Percentiles rank a stretch among this genome's conserved stretches.
Evolutionary conservation across 805 yeast genomes (phyloP).

Genomic region (Scheffersomyces amazonensis): DNA sequence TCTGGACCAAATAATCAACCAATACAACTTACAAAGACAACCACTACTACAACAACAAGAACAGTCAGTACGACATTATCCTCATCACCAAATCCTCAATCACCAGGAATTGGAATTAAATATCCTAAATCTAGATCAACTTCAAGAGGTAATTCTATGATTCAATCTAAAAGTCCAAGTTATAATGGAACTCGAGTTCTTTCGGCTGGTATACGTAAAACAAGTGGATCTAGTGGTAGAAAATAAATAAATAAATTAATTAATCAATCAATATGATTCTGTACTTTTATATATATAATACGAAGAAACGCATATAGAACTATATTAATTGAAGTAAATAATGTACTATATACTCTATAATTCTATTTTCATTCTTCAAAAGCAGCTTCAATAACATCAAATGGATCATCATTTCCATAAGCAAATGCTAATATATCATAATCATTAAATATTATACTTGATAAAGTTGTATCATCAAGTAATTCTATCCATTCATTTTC

Average conservation of each 20-base stretch:
- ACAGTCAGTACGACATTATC: constrained; percentile 43
- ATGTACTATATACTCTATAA: background rate
- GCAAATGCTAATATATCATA: constrained; percentile 43
- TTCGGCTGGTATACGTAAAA: constrained; percentile 22
- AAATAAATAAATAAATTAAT: no score
- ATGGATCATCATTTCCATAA: constrained; percentile 31
- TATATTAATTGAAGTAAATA: no score
- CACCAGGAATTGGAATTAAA: constrained; percentile 20
- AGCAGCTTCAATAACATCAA: constrained; percentile 31
- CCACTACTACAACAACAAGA: constrained; percentile 49
- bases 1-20: constrained; percentile 22
- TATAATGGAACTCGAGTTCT: constrained; percentile 9
- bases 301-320: no score
- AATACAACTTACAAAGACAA: constrained; percentile 38
- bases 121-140: constrained; percentile 23
- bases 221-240: constrained; percentile 15
- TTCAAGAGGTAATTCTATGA: constrained; percentile 17
- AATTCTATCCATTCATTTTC: constrained; percentile 34
- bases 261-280: background rate
- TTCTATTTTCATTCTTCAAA: constrained; percentile 22
- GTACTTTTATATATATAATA: background rate
- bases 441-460: constrained; percentile 33
- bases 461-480: constrained; percentile 22
- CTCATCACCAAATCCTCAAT: constrained; percentile 24
- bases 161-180: constrained; percentile 10